Conservation (phyloP, 306 rosid genomes). For the Corylus avellana region DNA sequence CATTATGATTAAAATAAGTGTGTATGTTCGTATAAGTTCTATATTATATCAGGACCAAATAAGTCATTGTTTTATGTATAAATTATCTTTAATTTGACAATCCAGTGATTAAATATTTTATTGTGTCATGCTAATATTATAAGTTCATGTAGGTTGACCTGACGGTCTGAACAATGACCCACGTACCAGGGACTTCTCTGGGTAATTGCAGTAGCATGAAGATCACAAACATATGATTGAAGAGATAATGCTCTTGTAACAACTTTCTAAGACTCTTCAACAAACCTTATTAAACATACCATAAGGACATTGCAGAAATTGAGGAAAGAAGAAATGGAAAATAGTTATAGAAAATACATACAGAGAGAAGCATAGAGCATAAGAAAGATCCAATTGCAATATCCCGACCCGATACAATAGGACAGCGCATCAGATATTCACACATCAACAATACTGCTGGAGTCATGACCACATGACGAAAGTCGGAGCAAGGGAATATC, state of each 20-base stretch:
- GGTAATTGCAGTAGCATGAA: neutral
- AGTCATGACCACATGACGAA: conserved; percentile 88
- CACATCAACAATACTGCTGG: conserved; percentile 75
- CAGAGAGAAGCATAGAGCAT: conserved; percentile 84
- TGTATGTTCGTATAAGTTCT: neutral
- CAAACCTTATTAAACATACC: conserved; percentile 10
- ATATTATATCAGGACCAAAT: neutral
- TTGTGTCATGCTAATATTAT: neutral
- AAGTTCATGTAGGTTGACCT: neutral
- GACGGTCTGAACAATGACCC: neutral
- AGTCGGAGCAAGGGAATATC: conserved; percentile 90
- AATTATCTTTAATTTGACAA: no score
- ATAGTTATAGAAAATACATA: conserved; percentile 42
- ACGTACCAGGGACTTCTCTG: neutral
- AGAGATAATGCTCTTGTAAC: neutral
- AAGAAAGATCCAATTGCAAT: conserved; percentile 77
- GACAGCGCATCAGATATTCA: conserved; percentile 90
- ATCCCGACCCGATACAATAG: conserved; percentile 71
- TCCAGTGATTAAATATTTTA: no score
- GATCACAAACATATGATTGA: neutral
- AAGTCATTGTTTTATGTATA: neutral
- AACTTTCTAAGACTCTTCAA: conserved; percentile 11
- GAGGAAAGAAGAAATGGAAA: neutral
- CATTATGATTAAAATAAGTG: neutral
- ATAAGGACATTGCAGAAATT: conserved; percentile 4